These are phyloP conservation scores for Allium sativum DNA, from an alignment of 106 monocot genomes.

Conservation along the genomic window DNA sequence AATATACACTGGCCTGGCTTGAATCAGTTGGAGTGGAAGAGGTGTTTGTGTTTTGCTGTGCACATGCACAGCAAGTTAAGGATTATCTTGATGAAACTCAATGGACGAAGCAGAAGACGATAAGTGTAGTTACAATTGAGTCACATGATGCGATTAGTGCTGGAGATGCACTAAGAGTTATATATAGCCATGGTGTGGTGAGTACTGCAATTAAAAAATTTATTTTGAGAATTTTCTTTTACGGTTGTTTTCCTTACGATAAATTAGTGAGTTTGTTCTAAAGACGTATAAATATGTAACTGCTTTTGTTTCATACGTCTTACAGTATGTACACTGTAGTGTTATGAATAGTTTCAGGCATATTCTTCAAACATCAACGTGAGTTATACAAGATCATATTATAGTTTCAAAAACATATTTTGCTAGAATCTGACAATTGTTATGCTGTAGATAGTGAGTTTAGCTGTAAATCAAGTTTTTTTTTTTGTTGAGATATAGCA, in stretches of 20 bases:
- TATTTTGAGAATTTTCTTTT: background rate
- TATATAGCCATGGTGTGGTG: conserved; percentile 66
- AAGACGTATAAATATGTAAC: no score
- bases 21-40: conserved; percentile 89
- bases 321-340: no score
- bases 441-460: no score
- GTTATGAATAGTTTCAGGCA: no score
- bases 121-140: conserved; percentile 62
- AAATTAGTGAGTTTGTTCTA: no score
- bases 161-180: conserved; percentile 75
- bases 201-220: background rate
- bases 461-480: no score
- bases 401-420: no score
- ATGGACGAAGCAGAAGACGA: conserved; percentile 46
- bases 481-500: no score
- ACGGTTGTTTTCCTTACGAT: background rate
- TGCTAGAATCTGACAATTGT: no score
- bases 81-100: conserved; percentile 57
- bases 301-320: no score
- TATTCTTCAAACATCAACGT: no score
- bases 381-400: no score
- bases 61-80: conserved; percentile 69
- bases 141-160: conserved; percentile 77
- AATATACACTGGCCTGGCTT: conserved; percentile 90
- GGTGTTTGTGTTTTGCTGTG: conserved; percentile 93